Evolutionary conservation across 805 yeast genomes (phyloP).

Genomic region (Candida qinlingensis): DNA sequence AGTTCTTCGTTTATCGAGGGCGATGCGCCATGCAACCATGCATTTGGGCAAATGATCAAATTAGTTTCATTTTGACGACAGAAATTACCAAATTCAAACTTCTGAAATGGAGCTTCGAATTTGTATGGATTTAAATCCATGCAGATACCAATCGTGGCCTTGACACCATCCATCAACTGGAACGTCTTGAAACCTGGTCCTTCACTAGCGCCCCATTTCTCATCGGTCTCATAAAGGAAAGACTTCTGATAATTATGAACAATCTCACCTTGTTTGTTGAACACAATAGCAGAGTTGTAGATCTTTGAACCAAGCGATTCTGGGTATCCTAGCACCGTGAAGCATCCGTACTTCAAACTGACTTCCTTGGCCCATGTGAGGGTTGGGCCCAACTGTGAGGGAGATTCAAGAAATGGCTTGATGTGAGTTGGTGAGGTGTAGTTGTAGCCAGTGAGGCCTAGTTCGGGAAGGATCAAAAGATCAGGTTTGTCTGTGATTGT

Average conservation of each 20-base stretch:
- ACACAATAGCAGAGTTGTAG: conserved; percentile 69
- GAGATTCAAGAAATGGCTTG: conserved; percentile 50
- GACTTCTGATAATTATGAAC: conserved; percentile 70
- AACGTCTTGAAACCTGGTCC: conserved; percentile 54
- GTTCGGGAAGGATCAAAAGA: conserved; percentile 74
- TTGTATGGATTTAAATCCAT: conserved; percentile 91
- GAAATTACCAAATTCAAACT: conserved; percentile 62
- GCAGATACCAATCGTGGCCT: conserved; percentile 74
- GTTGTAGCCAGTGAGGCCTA: conserved; percentile 82
- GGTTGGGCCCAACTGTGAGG: conserved; percentile 39
- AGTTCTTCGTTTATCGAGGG: conserved; percentile 28
- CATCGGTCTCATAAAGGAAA: conserved; percentile 74
- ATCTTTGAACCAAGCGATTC: conserved; percentile 38
- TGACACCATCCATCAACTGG: conserved; percentile 28
- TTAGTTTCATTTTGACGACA: conserved; percentile 44
- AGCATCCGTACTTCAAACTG: conserved; percentile 48
- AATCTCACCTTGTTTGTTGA: conserved; percentile 51
- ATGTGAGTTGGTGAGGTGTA: conserved; percentile 44
- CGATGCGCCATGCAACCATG: conserved; percentile 67
- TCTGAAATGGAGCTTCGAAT: conserved; percentile 72
- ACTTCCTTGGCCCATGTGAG: conserved; percentile 51
- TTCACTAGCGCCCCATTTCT: conserved; percentile 72
- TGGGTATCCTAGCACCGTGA: conserved; percentile 80
- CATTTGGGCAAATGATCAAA: conserved; percentile 74
- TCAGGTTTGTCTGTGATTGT: conserved; percentile 37